A percentile compares a stretch with the other conserved stretches of the same genome.
phyloP scores from a whole-genome alignment of 2,329 filamentous ascomycete genomes.

The Knoxdaviesia proteae region DNA sequence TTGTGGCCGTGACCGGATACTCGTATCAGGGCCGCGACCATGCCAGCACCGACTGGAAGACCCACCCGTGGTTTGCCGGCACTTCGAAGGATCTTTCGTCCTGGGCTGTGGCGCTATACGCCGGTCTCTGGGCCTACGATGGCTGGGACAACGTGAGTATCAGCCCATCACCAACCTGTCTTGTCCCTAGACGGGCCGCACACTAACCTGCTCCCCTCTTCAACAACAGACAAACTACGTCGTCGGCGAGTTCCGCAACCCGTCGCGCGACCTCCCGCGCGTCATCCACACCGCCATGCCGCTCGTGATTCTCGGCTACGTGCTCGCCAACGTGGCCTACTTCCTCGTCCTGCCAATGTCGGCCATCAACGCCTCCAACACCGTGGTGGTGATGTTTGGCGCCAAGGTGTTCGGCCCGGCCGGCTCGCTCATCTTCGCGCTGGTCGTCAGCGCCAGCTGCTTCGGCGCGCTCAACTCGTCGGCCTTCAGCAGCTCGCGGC shows the following conservation, averaged over 20 bases:
- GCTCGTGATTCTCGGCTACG: constrained; percentile 72
- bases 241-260: constrained; percentile 88
- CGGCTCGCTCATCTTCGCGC: constrained; percentile 65
- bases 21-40: constrained; percentile 43
- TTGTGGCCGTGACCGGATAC: constrained; percentile 72
- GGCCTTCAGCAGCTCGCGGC: constrained; percentile 76
- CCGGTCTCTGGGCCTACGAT: constrained; percentile 92
- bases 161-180: neutral
- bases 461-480: constrained; percentile 89
- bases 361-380: constrained; percentile 72
- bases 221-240: constrained; percentile 72
- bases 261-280: constrained; percentile 68
- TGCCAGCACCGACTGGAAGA: constrained; percentile 72
- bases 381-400: constrained; percentile 88
- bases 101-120: constrained; percentile 89
- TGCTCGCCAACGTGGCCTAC: constrained; percentile 82
- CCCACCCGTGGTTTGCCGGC: constrained; percentile 68
- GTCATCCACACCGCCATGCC: constrained; percentile 96
- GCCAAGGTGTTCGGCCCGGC: constrained; percentile 69
- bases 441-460: constrained; percentile 79
- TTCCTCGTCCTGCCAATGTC: constrained; percentile 75
- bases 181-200: constrained; percentile 1
- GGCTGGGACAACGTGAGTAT: constrained; percentile 87
- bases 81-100: constrained; percentile 61
- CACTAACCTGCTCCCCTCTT: constrained; percentile 10